A percentile compares a stretch with the other conserved stretches of the same genome.
These are phyloP conservation scores for Gossypium raimondii DNA, from an alignment of 345 rosid genomes.

Conservation along the genomic window DNA sequence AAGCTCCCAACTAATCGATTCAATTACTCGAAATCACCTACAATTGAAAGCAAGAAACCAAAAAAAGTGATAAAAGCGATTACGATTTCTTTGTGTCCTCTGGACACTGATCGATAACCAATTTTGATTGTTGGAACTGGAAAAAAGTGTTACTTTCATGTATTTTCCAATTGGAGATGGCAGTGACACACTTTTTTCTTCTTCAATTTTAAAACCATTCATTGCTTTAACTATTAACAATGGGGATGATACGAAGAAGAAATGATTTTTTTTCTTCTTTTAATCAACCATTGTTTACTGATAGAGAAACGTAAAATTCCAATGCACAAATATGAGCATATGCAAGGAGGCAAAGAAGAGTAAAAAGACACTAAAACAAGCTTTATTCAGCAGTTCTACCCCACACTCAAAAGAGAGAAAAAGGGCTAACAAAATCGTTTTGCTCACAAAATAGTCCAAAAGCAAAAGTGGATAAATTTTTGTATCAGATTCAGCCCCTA, in stretches of 20 bases:
- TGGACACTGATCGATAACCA: slow-evolving; percentile 30
- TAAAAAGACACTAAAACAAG: slow-evolving; percentile 21
- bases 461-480: slow-evolving; percentile 22
- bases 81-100: slow-evolving; percentile 6
- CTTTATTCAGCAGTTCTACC: slow-evolving; percentile 36
- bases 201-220: no score
- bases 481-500: slow-evolving; percentile 43
- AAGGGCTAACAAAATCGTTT: slow-evolving; percentile 13
- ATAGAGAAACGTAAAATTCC: slow-evolving; percentile 26
- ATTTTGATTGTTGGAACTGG: slow-evolving; percentile 10
- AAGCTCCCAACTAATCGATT: slow-evolving; percentile 7
- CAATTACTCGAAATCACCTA: slow-evolving; percentile 13
- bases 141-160: slow-evolving; percentile 13
- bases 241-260: slow-evolving; percentile 13
- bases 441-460: slow-evolving; percentile 25
- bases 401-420: slow-evolving; percentile 18
- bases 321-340: slow-evolving; percentile 21
- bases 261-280: not conserved
- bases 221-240: not conserved
- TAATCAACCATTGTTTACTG: slow-evolving; percentile 23
- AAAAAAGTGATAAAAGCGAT: slow-evolving; percentile 28
- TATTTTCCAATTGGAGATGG: not conserved
- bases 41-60: not conserved
- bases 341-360: slow-evolving; percentile 26
- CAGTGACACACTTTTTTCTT: no score